Base-by-base conservation (phyloP, 2,329 filamentous ascomycete species). In the Stachybotrys echinatus region DNA sequence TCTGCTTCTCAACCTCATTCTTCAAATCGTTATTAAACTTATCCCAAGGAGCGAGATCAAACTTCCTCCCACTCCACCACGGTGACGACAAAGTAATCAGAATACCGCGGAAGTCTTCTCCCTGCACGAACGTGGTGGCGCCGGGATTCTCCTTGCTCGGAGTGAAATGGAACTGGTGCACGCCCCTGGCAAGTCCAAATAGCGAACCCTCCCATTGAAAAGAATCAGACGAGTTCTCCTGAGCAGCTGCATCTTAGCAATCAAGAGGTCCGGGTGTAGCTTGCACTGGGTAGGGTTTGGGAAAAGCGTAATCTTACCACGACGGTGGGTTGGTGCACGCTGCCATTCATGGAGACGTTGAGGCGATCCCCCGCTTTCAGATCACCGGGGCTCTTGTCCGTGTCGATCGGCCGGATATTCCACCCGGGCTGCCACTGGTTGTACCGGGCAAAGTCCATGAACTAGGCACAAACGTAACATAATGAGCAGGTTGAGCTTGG, bases 371-470 rank as follows among this genome's bases (percentile, higher is more conserved):
- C 49, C 4, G 47, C 1, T 17, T 49, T 21, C 4, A 55, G 40
- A 21, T 52, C 50, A 7, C 31, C n/a, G 7, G 50, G 31, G 12
- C 45, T 42, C 19, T 50, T 52, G 23, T 4, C 17, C 2, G 47
- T 5, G 17, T 53, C 47, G 8, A 38, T 14, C 14, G 23, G 49
- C 3, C 18, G 17, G 7, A 57, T 49, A 2, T 53, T 42, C 54
- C 55, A 56, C 5, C 52, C 50, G 27, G 50, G 20, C 5, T 57
- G 52, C 55, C 55, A 56, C 23, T 56, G n/a, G 5, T 49, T 40
- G n/a, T 53, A 56, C 37, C 49, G 34, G 22, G 48, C 21, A 50
- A 57, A 56, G 21, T 53, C 47, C 1, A 57, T 42, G 10, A 57
- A 57, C 55, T 57, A 23, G 2, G 17, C 4, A 45, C 48, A 7